phyloP scores from a whole-genome alignment of 1,284 basidiomycete species.

The Chalciporus sp. region DNA sequence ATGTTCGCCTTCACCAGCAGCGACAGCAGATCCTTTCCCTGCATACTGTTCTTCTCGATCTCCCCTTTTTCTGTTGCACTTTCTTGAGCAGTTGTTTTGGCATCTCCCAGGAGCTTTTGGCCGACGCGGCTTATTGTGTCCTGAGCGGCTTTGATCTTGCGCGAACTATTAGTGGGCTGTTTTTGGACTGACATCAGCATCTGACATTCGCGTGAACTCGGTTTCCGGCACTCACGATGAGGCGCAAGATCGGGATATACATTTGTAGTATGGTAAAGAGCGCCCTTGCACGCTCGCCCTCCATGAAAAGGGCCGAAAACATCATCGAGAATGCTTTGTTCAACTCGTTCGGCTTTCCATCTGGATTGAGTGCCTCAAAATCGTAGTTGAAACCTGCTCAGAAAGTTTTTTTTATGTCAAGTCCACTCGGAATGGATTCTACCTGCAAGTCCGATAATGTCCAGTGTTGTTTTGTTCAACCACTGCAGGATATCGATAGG shows the following conservation, averaged over 20 bases:
- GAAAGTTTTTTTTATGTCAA: background rate
- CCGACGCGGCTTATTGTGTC: constrained; percentile 40
- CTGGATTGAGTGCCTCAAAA: constrained; percentile 52
- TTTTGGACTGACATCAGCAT: background rate
- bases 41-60: constrained; percentile 33
- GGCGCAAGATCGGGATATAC: constrained; percentile 43
- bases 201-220: background rate
- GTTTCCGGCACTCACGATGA: constrained; percentile 39
- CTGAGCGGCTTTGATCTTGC: constrained; percentile 17
- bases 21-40: constrained; percentile 52
- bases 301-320: background rate
- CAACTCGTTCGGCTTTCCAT: constrained; percentile 45
- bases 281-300: constrained; percentile 10
- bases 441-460: constrained; percentile 72
- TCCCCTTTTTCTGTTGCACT: constrained; percentile 17
- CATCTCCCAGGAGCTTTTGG: constrained; percentile 44
- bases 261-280: constrained; percentile 38
- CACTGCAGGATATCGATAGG: constrained; percentile 54
- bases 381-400: constrained; percentile 63
- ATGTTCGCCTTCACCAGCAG: constrained; percentile 47
- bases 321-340: constrained; percentile 49
- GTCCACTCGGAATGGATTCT: background rate
- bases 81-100: constrained; percentile 39
- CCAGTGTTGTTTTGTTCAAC: constrained; percentile 61
- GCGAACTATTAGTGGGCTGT: constrained; percentile 17